Evolutionary conservation across 305 asterid species (phyloP).

Genomic region (Ilex paraguariensis): DNA sequence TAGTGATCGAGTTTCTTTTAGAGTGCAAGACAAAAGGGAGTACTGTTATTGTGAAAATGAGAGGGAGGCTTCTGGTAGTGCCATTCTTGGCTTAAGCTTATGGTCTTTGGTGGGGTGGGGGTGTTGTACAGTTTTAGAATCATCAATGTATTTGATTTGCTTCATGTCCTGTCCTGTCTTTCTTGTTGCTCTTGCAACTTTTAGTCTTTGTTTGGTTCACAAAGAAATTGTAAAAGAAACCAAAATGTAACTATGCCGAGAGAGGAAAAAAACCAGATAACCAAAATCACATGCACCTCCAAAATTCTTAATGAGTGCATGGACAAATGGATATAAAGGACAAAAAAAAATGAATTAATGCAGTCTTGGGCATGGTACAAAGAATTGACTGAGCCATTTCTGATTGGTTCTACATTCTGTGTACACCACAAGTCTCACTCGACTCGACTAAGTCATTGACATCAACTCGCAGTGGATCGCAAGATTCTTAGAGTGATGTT

Average conservation of each 20-base stretch:
- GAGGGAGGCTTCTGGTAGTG: constrained; percentile 4
- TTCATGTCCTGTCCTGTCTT: constrained; percentile 7
- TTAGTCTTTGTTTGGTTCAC: not conserved
- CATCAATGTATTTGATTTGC: constrained; percentile 9
- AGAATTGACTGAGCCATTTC: too few species aligned
- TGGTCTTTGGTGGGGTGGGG: not conserved
- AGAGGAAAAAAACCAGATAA: too few species aligned
- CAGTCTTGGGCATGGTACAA: too few species aligned
- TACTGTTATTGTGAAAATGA: not conserved
- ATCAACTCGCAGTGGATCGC: too few species aligned
- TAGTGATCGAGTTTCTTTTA: constrained; percentile 11
- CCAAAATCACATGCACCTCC: too few species aligned
- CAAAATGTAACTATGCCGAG: not conserved
- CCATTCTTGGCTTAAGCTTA: constrained; percentile 1
- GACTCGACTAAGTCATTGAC: too few species aligned
- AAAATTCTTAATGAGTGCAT: too few species aligned
- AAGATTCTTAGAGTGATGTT: too few species aligned
- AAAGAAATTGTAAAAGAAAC: constrained; percentile 1
- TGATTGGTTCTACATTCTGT: too few species aligned
- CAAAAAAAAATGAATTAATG: too few species aligned
- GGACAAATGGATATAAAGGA: too few species aligned
- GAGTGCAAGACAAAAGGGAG: constrained; percentile 3
- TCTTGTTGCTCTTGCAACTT: constrained; percentile 5
- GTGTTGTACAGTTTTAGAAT: constrained; percentile 30
- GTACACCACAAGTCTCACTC: too few species aligned